Evolutionary conservation across 768 basidiomycete species (phyloP).

Genomic region (Auricularia cornea): DNA sequence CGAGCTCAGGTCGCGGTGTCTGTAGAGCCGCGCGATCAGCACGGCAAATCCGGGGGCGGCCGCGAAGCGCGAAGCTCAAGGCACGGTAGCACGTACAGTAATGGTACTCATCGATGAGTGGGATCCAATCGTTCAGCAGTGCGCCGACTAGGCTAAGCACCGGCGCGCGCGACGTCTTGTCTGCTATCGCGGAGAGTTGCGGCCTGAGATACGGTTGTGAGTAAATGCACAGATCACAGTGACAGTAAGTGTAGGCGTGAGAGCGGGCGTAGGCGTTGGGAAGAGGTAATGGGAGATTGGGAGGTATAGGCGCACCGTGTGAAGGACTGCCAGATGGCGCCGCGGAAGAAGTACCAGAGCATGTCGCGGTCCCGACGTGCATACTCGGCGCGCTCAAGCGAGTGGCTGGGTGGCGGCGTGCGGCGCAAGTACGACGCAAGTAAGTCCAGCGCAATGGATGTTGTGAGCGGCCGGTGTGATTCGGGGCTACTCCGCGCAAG

Average conservation of each 20-base stretch:
- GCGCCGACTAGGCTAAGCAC: constrained; percentile 61
- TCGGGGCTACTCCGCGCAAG: constrained; percentile 25
- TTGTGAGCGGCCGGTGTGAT: constrained; percentile 50
- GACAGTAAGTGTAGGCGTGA: no score
- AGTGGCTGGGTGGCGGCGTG: constrained; percentile 48
- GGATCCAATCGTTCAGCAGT: constrained; percentile 77
- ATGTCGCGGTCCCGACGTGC: constrained; percentile 75
- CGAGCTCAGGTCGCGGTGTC: constrained; percentile 14
- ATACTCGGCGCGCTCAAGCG: constrained; percentile 69
- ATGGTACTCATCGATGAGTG: constrained; percentile 82
- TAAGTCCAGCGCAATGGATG: constrained; percentile 60
- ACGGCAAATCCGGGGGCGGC: not conserved
- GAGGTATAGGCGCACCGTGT: constrained; percentile 43
- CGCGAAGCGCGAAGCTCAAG: not conserved
- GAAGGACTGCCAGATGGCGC: constrained; percentile 75
- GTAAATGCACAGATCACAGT: no score
- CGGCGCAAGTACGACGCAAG: constrained; percentile 69
- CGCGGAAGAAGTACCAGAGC: constrained; percentile 77
- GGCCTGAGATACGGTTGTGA: constrained; percentile 37
- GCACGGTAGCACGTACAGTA: constrained; percentile 83
- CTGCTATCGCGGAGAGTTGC: constrained; percentile 58
- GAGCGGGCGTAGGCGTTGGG: no score
- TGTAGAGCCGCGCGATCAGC: constrained; percentile 4
- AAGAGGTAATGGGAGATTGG: constrained; percentile 3
- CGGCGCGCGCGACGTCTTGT: constrained; percentile 47